These are phyloP conservation scores for Arthrobotrys megalospora DNA, from an alignment of 2,329 filamentous ascomycete genomes.

Conservation along the genomic window DNA sequence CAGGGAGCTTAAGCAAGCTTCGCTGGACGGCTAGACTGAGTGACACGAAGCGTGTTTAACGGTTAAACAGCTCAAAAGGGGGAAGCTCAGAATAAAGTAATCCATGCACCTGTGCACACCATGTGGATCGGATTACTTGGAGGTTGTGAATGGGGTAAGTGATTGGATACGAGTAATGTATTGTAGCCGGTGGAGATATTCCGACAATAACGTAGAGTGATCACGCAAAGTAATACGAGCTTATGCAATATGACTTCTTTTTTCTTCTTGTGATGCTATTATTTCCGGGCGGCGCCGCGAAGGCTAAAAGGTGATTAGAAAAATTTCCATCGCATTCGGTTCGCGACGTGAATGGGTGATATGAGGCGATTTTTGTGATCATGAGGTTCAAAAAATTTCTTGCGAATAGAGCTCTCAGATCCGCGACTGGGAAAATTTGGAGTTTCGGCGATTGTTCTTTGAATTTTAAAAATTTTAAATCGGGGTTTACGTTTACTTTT, in stretches of 20 bases:
- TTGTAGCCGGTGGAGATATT: slow-evolving; percentile 20
- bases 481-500: slow-evolving; percentile 31
- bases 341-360: background rate
- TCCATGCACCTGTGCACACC: slow-evolving; percentile 24
- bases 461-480: slow-evolving; percentile 15
- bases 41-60: slow-evolving; percentile 8
- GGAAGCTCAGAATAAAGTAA: background rate
- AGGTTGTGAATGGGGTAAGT: slow-evolving; percentile 17
- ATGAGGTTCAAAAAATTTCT: slow-evolving; percentile 21
- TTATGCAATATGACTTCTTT: slow-evolving; percentile 12
- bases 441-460: slow-evolving; percentile 29
- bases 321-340: slow-evolving; percentile 17
- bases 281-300: background rate
- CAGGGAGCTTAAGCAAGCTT: slow-evolving; percentile 24
- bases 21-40: slow-evolving; percentile 21
- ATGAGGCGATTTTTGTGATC: slow-evolving; percentile 15
- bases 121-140: slow-evolving; percentile 11
- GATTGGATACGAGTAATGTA: slow-evolving; percentile 31
- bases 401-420: slow-evolving; percentile 9
- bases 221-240: slow-evolving; percentile 19
- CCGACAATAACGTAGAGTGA: slow-evolving; percentile 9
- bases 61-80: slow-evolving; percentile 3
- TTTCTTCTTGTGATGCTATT: slow-evolving; percentile 5
- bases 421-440: slow-evolving; percentile 23
- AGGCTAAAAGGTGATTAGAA: background rate